Evolutionary conservation across 768 basidiomycete species (phyloP).

Genomic region (Galerina marginata): DNA sequence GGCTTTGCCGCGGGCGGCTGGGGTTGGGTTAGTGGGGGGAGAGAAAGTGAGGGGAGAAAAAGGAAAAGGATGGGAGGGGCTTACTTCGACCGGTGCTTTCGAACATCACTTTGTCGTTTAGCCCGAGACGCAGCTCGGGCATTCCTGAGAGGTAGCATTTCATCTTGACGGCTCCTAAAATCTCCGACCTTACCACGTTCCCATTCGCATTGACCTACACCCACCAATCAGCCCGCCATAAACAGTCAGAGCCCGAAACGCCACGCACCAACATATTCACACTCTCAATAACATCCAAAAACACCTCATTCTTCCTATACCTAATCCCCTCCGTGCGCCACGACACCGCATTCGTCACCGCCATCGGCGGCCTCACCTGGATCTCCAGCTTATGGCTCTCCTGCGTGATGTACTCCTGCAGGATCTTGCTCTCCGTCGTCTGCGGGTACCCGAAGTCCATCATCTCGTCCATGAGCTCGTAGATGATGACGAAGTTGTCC

Average conservation of each 20-base stretch:
- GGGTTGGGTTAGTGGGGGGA: no score
- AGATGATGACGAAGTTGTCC: slow-evolving; percentile 99
- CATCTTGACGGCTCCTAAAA: slow-evolving; percentile 99
- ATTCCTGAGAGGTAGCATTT: slow-evolving; percentile 99
- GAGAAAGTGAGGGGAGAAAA: no score
- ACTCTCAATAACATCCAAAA: slow-evolving; percentile 97
- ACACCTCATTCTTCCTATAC: slow-evolving; percentile 99
- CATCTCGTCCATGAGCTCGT: slow-evolving; percentile 99
- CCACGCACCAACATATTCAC: slow-evolving; percentile 88
- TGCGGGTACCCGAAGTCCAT: slow-evolving; percentile 99
- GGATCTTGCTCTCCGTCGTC: slow-evolving; percentile 98
- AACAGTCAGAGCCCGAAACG: neutral
- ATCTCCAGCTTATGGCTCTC: slow-evolving; percentile 97
- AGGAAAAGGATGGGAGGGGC: no score
- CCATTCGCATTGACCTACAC: slow-evolving; percentile 92
- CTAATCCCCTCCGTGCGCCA: slow-evolving; percentile 98
- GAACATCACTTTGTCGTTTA: slow-evolving; percentile 99
- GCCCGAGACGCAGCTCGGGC: slow-evolving; percentile 93
- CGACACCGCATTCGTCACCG: slow-evolving; percentile 97
- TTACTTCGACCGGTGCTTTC: slow-evolving; percentile 96
- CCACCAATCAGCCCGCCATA: neutral
- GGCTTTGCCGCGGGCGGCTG: slow-evolving; percentile 92
- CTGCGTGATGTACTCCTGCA: slow-evolving; percentile 99
- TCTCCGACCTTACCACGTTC: slow-evolving; percentile 96
- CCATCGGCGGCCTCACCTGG: slow-evolving; percentile 91